Evolutionary conservation across 345 rosid genomes (phyloP).

Genomic region (Carallia pectinifolia): DNA sequence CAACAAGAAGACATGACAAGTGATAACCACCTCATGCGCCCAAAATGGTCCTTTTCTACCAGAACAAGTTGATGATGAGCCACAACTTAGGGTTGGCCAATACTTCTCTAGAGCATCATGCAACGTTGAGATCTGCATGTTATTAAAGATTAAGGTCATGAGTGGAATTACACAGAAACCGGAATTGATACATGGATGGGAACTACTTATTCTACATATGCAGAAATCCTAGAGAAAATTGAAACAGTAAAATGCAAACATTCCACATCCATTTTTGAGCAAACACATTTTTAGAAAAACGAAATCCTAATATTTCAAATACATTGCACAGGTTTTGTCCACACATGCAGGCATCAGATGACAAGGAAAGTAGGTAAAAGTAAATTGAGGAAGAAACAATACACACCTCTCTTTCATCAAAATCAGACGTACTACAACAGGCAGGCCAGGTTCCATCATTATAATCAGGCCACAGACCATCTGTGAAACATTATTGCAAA

Average conservation of each 20-base stretch:
- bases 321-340: not conserved
- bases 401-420: constrained; percentile 67
- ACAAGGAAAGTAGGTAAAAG: not conserved
- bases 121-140: constrained; percentile 59
- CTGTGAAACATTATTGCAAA: constrained; percentile 31
- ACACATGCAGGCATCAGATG: not conserved
- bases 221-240: too few relatives aligned
- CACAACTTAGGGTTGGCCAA: constrained; percentile 79
- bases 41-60: constrained; percentile 70
- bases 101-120: constrained; percentile 54
- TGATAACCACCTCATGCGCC: constrained; percentile 71
- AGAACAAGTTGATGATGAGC: constrained; percentile 55
- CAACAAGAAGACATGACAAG: constrained; percentile 1
- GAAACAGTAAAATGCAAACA: too few relatives aligned
- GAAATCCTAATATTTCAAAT: not conserved
- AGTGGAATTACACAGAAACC: not conserved
- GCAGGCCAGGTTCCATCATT: constrained; percentile 95
- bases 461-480: constrained; percentile 97
- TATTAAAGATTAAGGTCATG: not conserved
- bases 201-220: not conserved
- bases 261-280: not conserved
- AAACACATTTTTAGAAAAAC: not conserved
- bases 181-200: not conserved
- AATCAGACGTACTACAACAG: constrained; percentile 57
- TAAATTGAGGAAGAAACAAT: not conserved